Percentiles rank a stretch among this genome's conserved stretches.
These are phyloP conservation scores for Rosellinia necatrix DNA, from an alignment of 2,329 filamentous ascomycete genomes.

Conservation along the genomic window DNA sequence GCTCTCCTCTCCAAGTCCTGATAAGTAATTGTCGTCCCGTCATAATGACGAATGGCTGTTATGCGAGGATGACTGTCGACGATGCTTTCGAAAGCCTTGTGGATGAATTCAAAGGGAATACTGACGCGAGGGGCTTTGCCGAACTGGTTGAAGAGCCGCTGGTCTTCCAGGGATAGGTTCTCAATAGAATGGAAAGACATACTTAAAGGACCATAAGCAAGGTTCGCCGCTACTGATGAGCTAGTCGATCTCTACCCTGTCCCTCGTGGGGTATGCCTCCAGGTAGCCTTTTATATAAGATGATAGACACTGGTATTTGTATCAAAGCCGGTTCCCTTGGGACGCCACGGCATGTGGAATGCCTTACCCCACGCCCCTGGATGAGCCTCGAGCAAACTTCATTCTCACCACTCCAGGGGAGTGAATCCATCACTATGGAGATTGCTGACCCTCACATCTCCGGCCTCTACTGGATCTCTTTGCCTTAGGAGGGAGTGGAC, in stretches of 20 bases:
- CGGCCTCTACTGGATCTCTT: too few species aligned
- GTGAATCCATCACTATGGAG: slow-evolving; percentile 4
- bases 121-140: slow-evolving; percentile 35
- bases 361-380: too few species aligned
- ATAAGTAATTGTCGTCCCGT: slow-evolving; percentile 47
- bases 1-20: slow-evolving; percentile 48
- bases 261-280: neutral
- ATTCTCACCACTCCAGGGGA: slow-evolving; percentile 2
- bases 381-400: neutral
- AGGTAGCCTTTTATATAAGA: slow-evolving; percentile 15
- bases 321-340: neutral
- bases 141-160: slow-evolving; percentile 35
- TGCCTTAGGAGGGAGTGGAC: neutral
- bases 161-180: slow-evolving; percentile 34
- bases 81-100: slow-evolving; percentile 39
- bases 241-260: neutral
- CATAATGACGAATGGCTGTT: slow-evolving; percentile 45
- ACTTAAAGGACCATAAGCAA: neutral
- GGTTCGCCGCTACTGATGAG: neutral
- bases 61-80: slow-evolving; percentile 44
- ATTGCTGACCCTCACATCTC: neutral
- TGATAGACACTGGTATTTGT: neutral
- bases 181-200: slow-evolving; percentile 35
- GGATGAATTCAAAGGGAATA: slow-evolving; percentile 42
- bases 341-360: too few species aligned